Evolutionary conservation across 495 filamentous ascomycete genomes (phyloP), one percentile per base, ranked within the genome.

Genomic region (Penicillium tannophilum): DNA sequence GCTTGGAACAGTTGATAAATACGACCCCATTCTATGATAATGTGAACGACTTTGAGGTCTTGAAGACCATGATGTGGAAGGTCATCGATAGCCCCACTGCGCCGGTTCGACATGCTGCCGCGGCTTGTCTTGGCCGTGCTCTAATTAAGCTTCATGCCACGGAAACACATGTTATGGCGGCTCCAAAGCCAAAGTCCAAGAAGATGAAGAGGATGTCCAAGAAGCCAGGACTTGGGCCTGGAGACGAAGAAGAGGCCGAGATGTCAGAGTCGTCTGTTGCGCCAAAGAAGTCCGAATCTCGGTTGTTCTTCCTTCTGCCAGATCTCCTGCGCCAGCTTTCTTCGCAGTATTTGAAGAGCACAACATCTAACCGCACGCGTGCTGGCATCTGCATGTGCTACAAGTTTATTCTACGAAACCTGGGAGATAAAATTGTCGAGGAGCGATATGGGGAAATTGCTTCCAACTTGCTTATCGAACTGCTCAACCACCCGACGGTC

Each of bases 301-400:
- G 79, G 33, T 73, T 98, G 42, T 82, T 83, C 12, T 84, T 97
- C 63, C 88, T 86, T 9, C 80, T 99, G 44, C 75, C 81, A 19
- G 93, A 95, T 62, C 84, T 97, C 47, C 76, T 98, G 57, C 87
- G 84, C 51, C 90, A 90, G 48, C 75, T 99, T 16, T 94, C 93
- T 9, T 75, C 78, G 5, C 91, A 97, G 45, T 99, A 96, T 69
- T 78, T 88, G 45, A 88, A 88, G 56, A 79, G 85, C 28, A 89
- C 91, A 8, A 96, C 91, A 0, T 88, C 88, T 2, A 94, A 93
- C 64, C 89, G 82, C 60, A 80, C 87, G 6, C 83, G 95, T 62
- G 90, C 93, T 24, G 92, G 90, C 4, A 88, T 99, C 57, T 90
- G 88, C 28, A 78, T 92, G 17, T 97, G 91, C 73, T 97, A 97